Percentiles rank a stretch among this genome's conserved stretches.
These are phyloP conservation scores for Scalesia atractyloides DNA, from an alignment of 129 eudicot genomes.

Conservation along the genomic window DNA sequence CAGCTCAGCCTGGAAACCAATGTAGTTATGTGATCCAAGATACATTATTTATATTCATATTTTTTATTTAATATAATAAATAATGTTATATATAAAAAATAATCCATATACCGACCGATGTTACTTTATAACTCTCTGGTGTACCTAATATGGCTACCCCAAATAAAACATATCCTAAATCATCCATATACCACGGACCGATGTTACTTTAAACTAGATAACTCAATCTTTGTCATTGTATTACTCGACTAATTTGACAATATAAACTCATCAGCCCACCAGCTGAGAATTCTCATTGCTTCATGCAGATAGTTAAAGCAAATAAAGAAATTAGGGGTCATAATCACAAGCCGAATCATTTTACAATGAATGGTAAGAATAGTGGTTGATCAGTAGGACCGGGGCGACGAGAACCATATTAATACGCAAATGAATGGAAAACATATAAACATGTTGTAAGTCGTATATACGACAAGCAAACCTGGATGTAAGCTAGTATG, in stretches of 20 bases:
- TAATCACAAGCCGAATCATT: background rate
- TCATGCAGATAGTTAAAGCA: background rate
- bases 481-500: constrained; percentile 45
- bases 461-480: background rate
- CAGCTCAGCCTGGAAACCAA: constrained; percentile 34
- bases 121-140: too few species aligned
- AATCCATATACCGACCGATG: too few species aligned
- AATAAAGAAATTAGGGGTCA: background rate
- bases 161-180: background rate
- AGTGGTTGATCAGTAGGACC: background rate
- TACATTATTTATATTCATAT: background rate
- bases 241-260: background rate
- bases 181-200: too few species aligned
- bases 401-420: background rate
- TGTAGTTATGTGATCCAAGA: background rate
- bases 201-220: background rate
- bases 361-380: background rate
- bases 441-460: background rate
- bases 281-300: background rate
- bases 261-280: background rate
- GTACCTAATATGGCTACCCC: background rate
- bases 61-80: background rate
- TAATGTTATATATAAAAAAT: too few species aligned
- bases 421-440: background rate
- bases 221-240: background rate